Base-by-base conservation (phyloP, 176 grass and related monocot species). In the Carex kokanica region DNA sequence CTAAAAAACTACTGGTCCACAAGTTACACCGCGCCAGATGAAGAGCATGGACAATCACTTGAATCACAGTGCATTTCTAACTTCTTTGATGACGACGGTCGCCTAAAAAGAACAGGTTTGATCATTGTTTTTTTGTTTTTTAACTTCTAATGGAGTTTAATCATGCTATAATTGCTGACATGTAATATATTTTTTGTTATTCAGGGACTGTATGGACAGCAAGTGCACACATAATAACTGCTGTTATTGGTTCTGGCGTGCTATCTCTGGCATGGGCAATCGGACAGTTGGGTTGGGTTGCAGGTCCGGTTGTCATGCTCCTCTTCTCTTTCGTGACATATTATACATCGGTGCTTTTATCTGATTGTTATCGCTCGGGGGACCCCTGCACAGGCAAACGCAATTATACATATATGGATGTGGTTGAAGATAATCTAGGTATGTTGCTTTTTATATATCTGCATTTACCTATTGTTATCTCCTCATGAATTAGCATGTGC, bases 381-480 rank as follows among this genome's bases (percentile, higher is more conserved):
- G 92, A 98, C 75, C 92, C 86, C 0, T 25, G 14, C 60, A 88
- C 89, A 3, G 92, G 92, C 14, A 91, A 88, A 83, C 91, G 92
- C 5, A 98, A 93, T 83, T 98, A 95, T 89, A 98, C 95, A 12
- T 98, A 98, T 73, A 93, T 95, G 92, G 95, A 95, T 62, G 92
- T 91, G 0, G 95, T 98, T 7, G 73, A 88, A 0, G 84, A 90
- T 51, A 94, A 98, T 68, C 87, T 98, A 10, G 85, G 93, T 98
- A 82, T 49, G 41, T 49, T 24, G 23, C 14, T 66, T 34, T 32
- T 32, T 66, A 8, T 15, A 61, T 11, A 27, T 63, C 11, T 64
- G 32, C 13, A 34, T 66, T 32, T 32, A 14, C 63, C 14, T 66
- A 17, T 34, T 23, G 59, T 23, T 73, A 9, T 49, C 18, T 45